Base-by-base conservation (phyloP, 257 asterid species). In the Scutellaria minor region DNA sequence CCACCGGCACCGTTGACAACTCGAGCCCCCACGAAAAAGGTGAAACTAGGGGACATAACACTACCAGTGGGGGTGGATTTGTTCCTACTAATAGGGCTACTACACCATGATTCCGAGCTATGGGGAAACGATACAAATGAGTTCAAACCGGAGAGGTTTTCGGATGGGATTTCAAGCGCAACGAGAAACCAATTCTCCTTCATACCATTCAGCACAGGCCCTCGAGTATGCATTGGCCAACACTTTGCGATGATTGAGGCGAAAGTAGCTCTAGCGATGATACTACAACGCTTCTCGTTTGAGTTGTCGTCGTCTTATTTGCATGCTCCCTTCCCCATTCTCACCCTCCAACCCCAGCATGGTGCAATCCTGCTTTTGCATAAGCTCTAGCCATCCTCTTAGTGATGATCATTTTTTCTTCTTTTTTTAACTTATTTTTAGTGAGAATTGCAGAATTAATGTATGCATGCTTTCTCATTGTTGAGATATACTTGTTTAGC, bases 121-220 rank as follows among this genome's bases (percentile, higher is more conserved):
- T 85, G 86, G 86, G 86, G 86, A 0, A 75, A 78, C 1, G 86
- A 82, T 5, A 79, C 8, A 68, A 52, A 70, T 6, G 84, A 83
- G 70, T 83, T 85, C 81, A 83, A 74, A 7, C 87, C 87, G 0
- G 90, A 83, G 75, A 76, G 90, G 44, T 85, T 85, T 39, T 9
- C 66, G 0, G 85, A 82, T 6, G 89, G 87, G 9, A 20, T 77
- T 15, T 62, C 77, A 9, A 46, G 68, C 8, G 83, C 82, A 12
- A 67, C 81, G 5, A 76, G 61, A 40, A 66, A 59, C 3, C 80
- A 75, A 3, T 61, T n/a, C 14, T 58, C 80, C 0, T 85, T 62
- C 70, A 54, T 73, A 9, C 87, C 87, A 0, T 85, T 85, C 14
- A 72, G 84, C 53, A 37, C 62, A 1, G 87, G 87, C 1, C 87